These are phyloP conservation scores for Ilyonectria destructans DNA, from an alignment of 2,329 filamentous ascomycete species.

Conservation along the genomic window DNA sequence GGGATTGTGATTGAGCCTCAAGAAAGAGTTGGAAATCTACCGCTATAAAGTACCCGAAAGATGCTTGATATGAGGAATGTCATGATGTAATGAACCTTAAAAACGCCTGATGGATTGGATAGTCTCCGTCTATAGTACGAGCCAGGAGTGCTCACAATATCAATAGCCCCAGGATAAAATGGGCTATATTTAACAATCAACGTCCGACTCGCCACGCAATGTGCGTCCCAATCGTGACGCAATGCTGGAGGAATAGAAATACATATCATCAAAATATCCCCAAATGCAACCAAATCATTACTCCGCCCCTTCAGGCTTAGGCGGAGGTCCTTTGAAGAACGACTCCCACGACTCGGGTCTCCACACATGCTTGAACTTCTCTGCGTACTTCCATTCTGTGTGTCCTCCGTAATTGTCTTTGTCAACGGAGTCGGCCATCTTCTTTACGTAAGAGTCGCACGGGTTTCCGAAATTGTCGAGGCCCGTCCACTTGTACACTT, in stretches of 20 bases:
- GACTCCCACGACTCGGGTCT: constrained; percentile 77
- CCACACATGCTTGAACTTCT: background rate
- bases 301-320: background rate
- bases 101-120: constrained; percentile 22
- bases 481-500: background rate
- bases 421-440: too few relatives aligned
- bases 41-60: background rate
- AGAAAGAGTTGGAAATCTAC: constrained; percentile 8
- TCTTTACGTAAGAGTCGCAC: too few relatives aligned
- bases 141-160: constrained; percentile 15
- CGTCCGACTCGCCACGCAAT: background rate
- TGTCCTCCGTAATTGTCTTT: background rate
- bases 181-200: constrained; percentile 3
- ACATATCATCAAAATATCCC: constrained; percentile 92
- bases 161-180: background rate
- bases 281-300: constrained; percentile 57
- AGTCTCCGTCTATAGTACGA: constrained; percentile 11
- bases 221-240: background rate
- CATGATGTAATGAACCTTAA: constrained; percentile 30
- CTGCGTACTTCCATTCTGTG: background rate
- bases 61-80: constrained; percentile 7
- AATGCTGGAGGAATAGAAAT: constrained; percentile 56
- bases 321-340: constrained; percentile 71
- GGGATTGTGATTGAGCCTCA: constrained; percentile 3
- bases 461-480: too few relatives aligned